These are phyloP conservation scores for Postia placenta DNA, from an alignment of 768 basidiomycete species.

Conservation along the genomic window DNA sequence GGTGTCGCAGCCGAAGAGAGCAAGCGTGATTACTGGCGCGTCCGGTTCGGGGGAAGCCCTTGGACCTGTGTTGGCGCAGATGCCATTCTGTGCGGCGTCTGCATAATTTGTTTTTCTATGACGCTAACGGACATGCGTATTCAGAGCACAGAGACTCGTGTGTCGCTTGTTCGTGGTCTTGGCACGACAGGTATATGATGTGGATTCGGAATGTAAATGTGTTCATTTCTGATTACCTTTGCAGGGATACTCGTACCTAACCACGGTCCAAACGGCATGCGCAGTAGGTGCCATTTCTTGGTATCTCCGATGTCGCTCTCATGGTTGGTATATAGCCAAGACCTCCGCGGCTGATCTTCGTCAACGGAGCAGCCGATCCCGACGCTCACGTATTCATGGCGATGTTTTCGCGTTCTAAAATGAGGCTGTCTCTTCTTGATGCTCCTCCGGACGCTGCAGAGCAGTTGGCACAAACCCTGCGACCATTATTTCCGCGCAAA, in stretches of 20 bases:
- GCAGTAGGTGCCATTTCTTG: conserved; percentile 34
- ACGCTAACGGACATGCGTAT: not conserved
- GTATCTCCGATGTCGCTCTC: conserved; percentile 1
- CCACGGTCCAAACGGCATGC: conserved; percentile 44
- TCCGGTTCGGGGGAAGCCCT: conserved; percentile 60
- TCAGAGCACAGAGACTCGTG: conserved; percentile 57
- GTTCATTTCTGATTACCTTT: conserved; percentile 2
- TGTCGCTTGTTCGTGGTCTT: conserved; percentile 55
- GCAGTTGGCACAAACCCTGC: conserved; percentile 33
- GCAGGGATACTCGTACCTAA: conserved; percentile 68
- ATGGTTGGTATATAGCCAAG: conserved; percentile 19
- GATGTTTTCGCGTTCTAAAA: conserved; percentile 55
- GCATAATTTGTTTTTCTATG: conserved; percentile 7
- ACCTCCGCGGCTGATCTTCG: conserved; percentile 67
- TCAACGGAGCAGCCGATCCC: conserved; percentile 41
- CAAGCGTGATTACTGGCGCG: conserved; percentile 46
- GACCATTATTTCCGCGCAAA: conserved; percentile 35
- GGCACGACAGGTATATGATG: conserved; percentile 40
- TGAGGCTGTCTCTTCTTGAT: conserved; percentile 42
- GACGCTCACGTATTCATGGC: conserved; percentile 58
- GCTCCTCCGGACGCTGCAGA: conserved; percentile 34
- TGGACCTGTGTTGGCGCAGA: conserved; percentile 59
- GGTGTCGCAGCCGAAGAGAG: conserved; percentile 47
- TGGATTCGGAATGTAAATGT: conserved; percentile 7
- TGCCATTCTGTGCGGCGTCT: conserved; percentile 40